Base-by-base conservation (phyloP, 768 basidiomycete genomes). In the Jaapia argillacea region DNA sequence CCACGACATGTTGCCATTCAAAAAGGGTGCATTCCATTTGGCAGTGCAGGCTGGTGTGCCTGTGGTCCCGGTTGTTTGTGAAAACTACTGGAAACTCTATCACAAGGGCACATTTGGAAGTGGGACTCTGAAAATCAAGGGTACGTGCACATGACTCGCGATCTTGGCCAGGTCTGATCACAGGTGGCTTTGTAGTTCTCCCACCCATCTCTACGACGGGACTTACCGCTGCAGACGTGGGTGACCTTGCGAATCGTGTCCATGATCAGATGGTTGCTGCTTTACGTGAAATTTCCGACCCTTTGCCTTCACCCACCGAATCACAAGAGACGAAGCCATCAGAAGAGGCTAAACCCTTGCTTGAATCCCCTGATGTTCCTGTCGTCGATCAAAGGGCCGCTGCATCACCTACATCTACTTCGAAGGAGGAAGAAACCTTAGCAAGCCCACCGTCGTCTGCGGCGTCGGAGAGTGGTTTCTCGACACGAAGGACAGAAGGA, bases 1-100 rank as follows among this genome's bases (percentile, higher is more conserved):
- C 24, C 74, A 84, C 5, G 72, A 75, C 24, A 64, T 99, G 58
- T 70, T 86, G 4, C 84, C 89, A 2, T 82, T 99, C 70, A 99
- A 99, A 72, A 99, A 97, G 62, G 96, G 96, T 31, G 93, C 91
- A 3, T 98, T 98, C 71, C 92, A 98, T 58, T 74, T 97, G 40
- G 96, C 96, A 23, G 73, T 98, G 21, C 82, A 92, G 62, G 81
- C 89, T 10, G 79, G 85, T 24, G 74, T 98, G 37, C 94, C 96
- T 4, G 82, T 99, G 54, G 75, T 88, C 24, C 94, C 96, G 4
- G 75, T 99, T 41, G 82, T 98, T 2, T 79, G 80, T 41, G 91
- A 98, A 67, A 97, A 97, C 61, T 99, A 98, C 59, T 87, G 87
- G 74, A 65, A 76, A 48, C 51, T 94, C 37, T 98, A 96, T 60